phyloP scores from a whole-genome alignment of 2,329 filamentous ascomycete species.

The Alternaria sp. region DNA sequence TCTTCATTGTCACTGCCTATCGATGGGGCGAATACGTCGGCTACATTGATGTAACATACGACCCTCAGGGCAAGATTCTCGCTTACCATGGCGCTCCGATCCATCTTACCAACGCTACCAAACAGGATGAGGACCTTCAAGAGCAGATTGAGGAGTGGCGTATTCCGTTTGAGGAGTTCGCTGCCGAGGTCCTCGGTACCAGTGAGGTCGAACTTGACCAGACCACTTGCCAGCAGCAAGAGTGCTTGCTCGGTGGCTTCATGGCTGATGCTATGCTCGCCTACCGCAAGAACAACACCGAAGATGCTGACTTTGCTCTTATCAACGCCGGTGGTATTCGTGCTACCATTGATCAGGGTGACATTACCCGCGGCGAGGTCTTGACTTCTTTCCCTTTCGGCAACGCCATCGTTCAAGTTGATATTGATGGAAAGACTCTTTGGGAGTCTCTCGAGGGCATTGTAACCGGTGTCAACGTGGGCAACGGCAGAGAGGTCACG shows the following conservation, averaged over 20 bases:
- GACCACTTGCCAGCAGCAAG: constrained; percentile 63
- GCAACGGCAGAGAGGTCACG: constrained; percentile 62
- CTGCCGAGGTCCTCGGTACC: constrained; percentile 64
- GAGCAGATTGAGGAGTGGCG: constrained; percentile 67
- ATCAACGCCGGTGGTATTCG: constrained; percentile 72
- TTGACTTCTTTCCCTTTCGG: constrained; percentile 72
- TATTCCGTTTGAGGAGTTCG: constrained; percentile 67
- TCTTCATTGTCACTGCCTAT: constrained; percentile 73
- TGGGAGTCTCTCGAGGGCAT: constrained; percentile 68
- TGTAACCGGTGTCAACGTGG: constrained; percentile 63
- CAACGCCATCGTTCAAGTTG: constrained; percentile 69
- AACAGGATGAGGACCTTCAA: constrained; percentile 66
- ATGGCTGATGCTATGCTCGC: constrained; percentile 66
- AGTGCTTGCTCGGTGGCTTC: constrained; percentile 61
- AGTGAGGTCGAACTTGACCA: constrained; percentile 67
- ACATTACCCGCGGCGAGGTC: constrained; percentile 70
- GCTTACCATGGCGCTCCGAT: constrained; percentile 70
- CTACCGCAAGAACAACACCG: constrained; percentile 63
- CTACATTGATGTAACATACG: constrained; percentile 72
- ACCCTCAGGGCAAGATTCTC: constrained; percentile 66
- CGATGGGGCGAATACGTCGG: constrained; percentile 74
- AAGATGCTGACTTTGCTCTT: constrained; percentile 64
- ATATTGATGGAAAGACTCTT: constrained; percentile 62
- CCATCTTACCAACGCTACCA: constrained; percentile 68
- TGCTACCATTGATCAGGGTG: constrained; percentile 67